Conservation (phyloP, 768 basidiomycete genomes). For the Russula sp. region DNA sequence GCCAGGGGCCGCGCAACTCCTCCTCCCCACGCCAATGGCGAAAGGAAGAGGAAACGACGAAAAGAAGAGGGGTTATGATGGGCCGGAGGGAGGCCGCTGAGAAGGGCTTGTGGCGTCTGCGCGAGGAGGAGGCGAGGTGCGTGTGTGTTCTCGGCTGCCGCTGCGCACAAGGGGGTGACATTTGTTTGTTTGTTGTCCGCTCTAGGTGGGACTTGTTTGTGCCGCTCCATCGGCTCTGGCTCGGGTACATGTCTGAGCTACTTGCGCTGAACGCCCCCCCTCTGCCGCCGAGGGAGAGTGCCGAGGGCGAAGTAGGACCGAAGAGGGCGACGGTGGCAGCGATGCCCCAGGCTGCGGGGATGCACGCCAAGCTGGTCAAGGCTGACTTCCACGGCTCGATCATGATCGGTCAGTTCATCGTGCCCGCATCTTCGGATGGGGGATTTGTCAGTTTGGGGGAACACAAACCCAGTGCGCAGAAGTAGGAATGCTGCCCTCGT, state of each 20-base stretch:
- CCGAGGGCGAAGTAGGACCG: conserved; percentile 15
- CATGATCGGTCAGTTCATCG: conserved; percentile 51
- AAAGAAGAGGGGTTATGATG: conserved; percentile 41
- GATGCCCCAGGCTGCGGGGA: conserved; percentile 49
- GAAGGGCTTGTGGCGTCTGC: conserved; percentile 62
- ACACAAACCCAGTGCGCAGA: conserved; percentile 48
- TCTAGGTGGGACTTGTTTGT: conserved; percentile 64
- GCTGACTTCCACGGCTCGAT: conserved; percentile 85
- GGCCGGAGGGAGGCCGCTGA: conserved; percentile 48
- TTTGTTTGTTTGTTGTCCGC: not conserved
- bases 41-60: conserved; percentile 31
- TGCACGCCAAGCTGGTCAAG: conserved; percentile 84
- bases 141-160: not conserved
- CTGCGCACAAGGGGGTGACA: too few species aligned
- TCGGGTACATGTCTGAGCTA: conserved; percentile 86
- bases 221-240: conserved; percentile 77
- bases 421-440: too few species aligned
- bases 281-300: not conserved
- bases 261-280: conserved; percentile 44
- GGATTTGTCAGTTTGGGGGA: not conserved
- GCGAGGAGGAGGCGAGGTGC: conserved; percentile 53
- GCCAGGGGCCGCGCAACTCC: not conserved
- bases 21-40: not conserved
- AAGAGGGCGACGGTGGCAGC: conserved; percentile 22
- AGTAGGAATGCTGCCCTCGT: conserved; percentile 74